phyloP scores from a whole-genome alignment of 768 basidiomycete genomes.

The Scleroderma bovista region DNA sequence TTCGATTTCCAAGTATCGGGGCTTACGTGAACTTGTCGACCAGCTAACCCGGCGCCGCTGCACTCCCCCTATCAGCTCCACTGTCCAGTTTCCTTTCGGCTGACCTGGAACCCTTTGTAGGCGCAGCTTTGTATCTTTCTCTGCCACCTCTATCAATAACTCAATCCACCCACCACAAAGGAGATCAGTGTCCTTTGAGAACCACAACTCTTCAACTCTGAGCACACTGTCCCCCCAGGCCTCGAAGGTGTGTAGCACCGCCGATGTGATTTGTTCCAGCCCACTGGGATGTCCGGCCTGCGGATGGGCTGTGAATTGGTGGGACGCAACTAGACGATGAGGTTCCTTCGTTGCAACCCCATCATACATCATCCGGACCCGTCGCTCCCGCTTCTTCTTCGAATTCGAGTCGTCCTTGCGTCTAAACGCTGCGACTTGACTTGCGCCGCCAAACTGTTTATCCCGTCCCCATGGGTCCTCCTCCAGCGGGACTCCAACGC shows the following conservation, averaged over 20 bases:
- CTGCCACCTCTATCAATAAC: conserved; percentile 20
- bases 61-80: conserved; percentile 21
- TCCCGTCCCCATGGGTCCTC: conserved; percentile 72
- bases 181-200: conserved; percentile 32
- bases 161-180: conserved; percentile 32
- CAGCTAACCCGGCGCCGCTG: conserved; percentile 8
- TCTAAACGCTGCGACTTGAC: conserved; percentile 60
- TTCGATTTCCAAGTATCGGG: conserved; percentile 6
- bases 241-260: conserved; percentile 51
- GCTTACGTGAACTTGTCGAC: conserved; percentile 3
- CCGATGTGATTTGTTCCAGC: conserved; percentile 42
- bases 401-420: conserved; percentile 35
- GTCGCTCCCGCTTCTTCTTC: conserved; percentile 25
- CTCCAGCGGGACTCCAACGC: conserved; percentile 55
- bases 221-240: conserved; percentile 44
- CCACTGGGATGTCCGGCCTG: conserved; percentile 39
- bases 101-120: conserved; percentile 15
- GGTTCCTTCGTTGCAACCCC: conserved; percentile 6
- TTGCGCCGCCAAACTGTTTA: conserved; percentile 56
- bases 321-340: conserved; percentile 45
- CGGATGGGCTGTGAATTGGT: conserved; percentile 49
- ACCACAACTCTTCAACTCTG: conserved; percentile 42
- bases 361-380: conserved; percentile 4
- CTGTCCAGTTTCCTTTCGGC: conserved; percentile 24
- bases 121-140: conserved; percentile 19